Evolutionary conservation across 1,139 yeast genomes (phyloP).

Genomic region (Yamadazyma membranifaciens): DNA sequence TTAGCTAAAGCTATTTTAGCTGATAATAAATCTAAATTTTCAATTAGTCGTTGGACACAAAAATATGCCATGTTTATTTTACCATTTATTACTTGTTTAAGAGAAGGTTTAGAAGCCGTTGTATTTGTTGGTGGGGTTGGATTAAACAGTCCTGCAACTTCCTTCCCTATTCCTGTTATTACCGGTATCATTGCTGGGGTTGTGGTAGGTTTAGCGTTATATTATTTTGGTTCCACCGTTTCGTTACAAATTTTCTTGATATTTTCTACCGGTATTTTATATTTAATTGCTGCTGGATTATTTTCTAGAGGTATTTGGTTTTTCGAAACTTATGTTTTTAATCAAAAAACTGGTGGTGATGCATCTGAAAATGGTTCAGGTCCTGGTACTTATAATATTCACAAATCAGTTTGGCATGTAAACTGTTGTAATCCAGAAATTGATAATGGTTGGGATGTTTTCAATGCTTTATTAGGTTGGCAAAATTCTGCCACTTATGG

Average conservation of each 20-base stretch:
- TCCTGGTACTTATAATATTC: slow-evolving; percentile 84
- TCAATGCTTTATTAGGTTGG: slow-evolving; percentile 51
- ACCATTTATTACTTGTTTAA: slow-evolving; percentile 78
- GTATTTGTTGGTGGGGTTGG: slow-evolving; percentile 92
- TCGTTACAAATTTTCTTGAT: slow-evolving; percentile 80
- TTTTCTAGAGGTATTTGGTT: slow-evolving; percentile 90
- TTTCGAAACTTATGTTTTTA: slow-evolving; percentile 66
- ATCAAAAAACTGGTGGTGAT: slow-evolving; percentile 75
- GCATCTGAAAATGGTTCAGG: slow-evolving; percentile 89
- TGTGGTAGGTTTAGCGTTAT: slow-evolving; percentile 62
- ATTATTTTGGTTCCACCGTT: slow-evolving; percentile 72
- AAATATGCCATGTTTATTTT: slow-evolving; percentile 76
- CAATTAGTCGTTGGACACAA: slow-evolving; percentile 41
- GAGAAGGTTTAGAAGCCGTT: slow-evolving; percentile 93
- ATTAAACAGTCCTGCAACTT: slow-evolving; percentile 47
- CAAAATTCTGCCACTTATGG: slow-evolving; percentile 72
- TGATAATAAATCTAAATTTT: slow-evolving; percentile 28
- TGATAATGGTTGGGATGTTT: slow-evolving; percentile 92
- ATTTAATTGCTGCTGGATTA: slow-evolving; percentile 83
- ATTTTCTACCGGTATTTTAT: slow-evolving; percentile 76
- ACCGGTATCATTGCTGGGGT: slow-evolving; percentile 75
- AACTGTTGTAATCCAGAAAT: slow-evolving; percentile 90
- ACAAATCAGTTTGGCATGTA: slow-evolving; percentile 83
- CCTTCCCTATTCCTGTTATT: slow-evolving; percentile 84
- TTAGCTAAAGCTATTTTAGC: slow-evolving; percentile 70